Evolutionary conservation across 1,284 basidiomycete genomes (phyloP).

Genomic region (Papiliotrema flavescens): DNA sequence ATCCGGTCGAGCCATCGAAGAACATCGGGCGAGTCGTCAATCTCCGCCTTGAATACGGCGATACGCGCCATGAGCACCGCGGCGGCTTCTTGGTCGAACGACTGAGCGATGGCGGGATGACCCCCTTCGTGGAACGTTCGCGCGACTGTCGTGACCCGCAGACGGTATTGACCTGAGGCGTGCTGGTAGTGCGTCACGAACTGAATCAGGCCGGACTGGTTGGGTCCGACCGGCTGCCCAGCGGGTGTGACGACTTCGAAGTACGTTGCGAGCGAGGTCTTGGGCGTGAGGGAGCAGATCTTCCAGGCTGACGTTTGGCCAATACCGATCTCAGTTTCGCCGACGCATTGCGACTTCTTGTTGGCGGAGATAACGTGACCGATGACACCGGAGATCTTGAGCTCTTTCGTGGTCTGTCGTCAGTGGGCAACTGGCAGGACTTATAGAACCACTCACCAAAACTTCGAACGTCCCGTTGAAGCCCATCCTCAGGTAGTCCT

Average conservation of each 20-base stretch:
- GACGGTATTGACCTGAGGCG: conserved; percentile 85
- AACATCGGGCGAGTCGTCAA: conserved; percentile 97
- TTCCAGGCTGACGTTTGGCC: conserved; percentile 99
- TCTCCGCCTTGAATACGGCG: conserved; percentile 98
- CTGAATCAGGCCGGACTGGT: conserved; percentile 92
- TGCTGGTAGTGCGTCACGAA: conserved; percentile 99
- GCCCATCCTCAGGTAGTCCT: conserved; percentile 92
- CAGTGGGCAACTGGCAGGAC: background rate
- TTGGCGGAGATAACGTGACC: conserved; percentile 96
- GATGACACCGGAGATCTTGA: conserved; percentile 97
- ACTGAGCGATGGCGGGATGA: conserved; percentile 84
- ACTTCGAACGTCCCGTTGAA: conserved; percentile 99
- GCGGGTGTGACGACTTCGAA: conserved; percentile 99
- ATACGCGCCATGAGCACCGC: conserved; percentile 99
- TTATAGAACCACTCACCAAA: conserved; percentile 57
- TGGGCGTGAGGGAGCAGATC: conserved; percentile 84
- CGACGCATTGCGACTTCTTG: conserved; percentile 94
- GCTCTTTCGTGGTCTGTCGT: conserved; percentile 88
- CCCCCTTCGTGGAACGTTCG: conserved; percentile 97
- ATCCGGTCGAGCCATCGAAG: conserved; percentile 97
- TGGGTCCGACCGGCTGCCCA: conserved; percentile 85
- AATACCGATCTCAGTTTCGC: conserved; percentile 99
- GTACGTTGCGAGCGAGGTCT: conserved; percentile 87
- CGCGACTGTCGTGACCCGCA: conserved; percentile 95
- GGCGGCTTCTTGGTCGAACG: conserved; percentile 97